phyloP scores from a whole-genome alignment of 768 basidiomycete genomes.

The Amanita rubescens region DNA sequence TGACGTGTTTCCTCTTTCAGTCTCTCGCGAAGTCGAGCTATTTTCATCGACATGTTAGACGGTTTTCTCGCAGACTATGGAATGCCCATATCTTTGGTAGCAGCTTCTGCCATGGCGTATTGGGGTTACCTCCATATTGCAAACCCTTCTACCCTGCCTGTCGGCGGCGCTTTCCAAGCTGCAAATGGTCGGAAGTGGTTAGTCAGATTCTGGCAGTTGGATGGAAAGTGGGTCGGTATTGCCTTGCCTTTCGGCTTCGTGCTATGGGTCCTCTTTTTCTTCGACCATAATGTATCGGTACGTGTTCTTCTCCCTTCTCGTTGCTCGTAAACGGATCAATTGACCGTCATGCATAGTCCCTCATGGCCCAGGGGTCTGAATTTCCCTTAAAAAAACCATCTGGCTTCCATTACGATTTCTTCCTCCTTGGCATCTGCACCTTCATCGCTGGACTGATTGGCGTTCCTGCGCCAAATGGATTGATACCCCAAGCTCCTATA shows the following conservation, averaged over 20 bases:
- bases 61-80: constrained; percentile 83
- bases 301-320: constrained; percentile 18
- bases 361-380: constrained; percentile 87
- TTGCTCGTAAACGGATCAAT: neutral
- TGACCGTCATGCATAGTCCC: constrained; percentile 40
- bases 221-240: constrained; percentile 83
- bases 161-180: constrained; percentile 60
- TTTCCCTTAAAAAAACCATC: constrained; percentile 90
- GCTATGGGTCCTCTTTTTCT: constrained; percentile 90
- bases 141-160: constrained; percentile 60
- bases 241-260: constrained; percentile 86
- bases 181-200: constrained; percentile 75
- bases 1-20: constrained; percentile 68
- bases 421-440: constrained; percentile 84
- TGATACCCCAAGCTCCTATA: constrained; percentile 87
- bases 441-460: constrained; percentile 85
- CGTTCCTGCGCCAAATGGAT: constrained; percentile 79
- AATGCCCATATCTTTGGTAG: constrained; percentile 82
- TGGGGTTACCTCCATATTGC: constrained; percentile 71
- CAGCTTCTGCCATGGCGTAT: constrained; percentile 71
- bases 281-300: constrained; percentile 91
- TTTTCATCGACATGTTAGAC: constrained; percentile 67
- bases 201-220: constrained; percentile 83
- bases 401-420: constrained; percentile 84
- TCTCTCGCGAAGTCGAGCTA: constrained; percentile 51